Evolutionary conservation across 177 flowering plant genomes (phyloP), one percentile per base, ranked within the genome.

Genomic region (Vitis hybrid): DNA sequence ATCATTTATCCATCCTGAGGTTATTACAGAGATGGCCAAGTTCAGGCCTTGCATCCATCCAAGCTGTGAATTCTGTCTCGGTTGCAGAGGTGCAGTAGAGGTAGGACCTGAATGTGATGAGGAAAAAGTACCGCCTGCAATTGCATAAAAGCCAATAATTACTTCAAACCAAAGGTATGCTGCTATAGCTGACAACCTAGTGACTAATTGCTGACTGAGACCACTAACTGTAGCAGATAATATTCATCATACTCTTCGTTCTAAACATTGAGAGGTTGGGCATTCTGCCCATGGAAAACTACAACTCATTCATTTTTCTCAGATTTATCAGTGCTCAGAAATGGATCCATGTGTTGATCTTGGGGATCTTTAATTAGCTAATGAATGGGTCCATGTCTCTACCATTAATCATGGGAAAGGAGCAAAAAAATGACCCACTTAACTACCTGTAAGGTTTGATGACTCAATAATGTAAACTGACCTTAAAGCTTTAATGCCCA

Each of bases 401-500:
- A 27, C 30, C 5, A 27, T 27, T 27, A 27, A 27, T 27, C 30
- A 27, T 27, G 30, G 30, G 30, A 27, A 27, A 27, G 30, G 19
- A 35, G n/a, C 49, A 50, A 55, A 32, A 46, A 40, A 27, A 13
- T 12, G n/a, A 51, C 48, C 2, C 21, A 49, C 4, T 19, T 1
- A 59, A 46, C 40, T 18, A 62, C 7, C 18, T 64, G 1, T 16
- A 19, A 15, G 12, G 56, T 48, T 48, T 40, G 58, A 60, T 50
- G 12, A 16, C 18, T 30, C 14, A 64, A 10, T 21, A 32, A 19
- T 8, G 14, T 11, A 7, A 54, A 69, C 85, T 75, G 74, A 94
- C 98, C 98, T 87, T 76, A 94, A 71, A 59, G 98, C 97, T 76
- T 91, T 94, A 16, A 87, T 73, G 61, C 97, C 97, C 94, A 92